These are phyloP conservation scores for Penstemon davidsonii DNA, from an alignment of 257 asterid genomes.

Conservation along the genomic window DNA sequence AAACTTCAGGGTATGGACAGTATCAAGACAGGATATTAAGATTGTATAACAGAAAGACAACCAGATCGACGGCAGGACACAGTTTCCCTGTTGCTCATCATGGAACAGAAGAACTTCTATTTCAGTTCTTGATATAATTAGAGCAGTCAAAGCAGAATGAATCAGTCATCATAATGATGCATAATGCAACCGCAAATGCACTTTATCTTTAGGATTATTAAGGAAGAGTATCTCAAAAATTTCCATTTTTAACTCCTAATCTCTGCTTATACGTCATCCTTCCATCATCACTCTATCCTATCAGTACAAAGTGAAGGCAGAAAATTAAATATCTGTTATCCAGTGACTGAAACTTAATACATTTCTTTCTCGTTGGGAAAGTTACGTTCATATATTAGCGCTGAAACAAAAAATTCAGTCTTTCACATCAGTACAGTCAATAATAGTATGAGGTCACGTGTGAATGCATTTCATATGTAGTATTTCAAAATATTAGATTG, in stretches of 20 bases:
- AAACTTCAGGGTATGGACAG: background rate
- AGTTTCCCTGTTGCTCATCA: slow-evolving; percentile 8
- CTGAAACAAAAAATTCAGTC: no score
- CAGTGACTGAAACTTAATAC: no score
- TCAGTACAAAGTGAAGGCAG: background rate
- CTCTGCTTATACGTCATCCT: background rate
- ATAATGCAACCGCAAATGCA: background rate
- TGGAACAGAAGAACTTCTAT: background rate
- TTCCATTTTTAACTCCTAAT: background rate
- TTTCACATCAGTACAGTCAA: no score
- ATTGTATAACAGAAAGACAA: background rate
- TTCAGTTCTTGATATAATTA: no score
- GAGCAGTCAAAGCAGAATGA: no score
- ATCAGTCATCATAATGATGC: no score
- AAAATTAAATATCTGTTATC: slow-evolving; percentile 1
- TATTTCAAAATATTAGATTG: no score
- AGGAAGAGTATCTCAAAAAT: background rate
- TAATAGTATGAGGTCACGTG: no score
- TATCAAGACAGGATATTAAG: background rate
- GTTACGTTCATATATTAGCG: no score
- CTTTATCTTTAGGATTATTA: background rate
- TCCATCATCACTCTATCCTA: background rate
- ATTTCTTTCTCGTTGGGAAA: no score
- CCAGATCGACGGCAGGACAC: slow-evolving; percentile 9
- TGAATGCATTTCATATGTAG: no score